phyloP scores from a whole-genome alignment of 1,139 yeast species.

The Suhomyces atakaporum region DNA sequence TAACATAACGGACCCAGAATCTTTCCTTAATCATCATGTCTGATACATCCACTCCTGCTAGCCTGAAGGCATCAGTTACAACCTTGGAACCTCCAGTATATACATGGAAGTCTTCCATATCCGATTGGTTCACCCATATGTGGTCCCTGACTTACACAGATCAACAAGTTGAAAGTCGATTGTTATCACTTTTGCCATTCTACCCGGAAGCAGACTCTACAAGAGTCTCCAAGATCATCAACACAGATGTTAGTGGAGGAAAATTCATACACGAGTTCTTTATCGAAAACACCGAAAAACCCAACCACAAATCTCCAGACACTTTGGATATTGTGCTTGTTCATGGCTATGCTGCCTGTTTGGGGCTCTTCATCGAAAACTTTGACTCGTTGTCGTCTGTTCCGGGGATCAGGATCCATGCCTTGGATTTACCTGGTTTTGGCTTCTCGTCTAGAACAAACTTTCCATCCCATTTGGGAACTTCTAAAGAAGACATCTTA shows the following conservation, averaged over 20 bases:
- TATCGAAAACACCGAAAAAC: constrained; percentile 36
- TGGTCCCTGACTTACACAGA: constrained; percentile 26
- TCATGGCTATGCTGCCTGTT: constrained; percentile 52
- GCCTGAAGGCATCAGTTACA: too few species aligned
- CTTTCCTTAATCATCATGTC: too few species aligned
- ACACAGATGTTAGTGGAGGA: constrained; percentile 36
- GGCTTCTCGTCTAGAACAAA: constrained; percentile 47
- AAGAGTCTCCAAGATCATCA: constrained; percentile 47
- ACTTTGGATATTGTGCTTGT: constrained; percentile 40
- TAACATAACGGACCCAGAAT: too few species aligned
- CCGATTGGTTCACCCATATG: constrained; percentile 43
- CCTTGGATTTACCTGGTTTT: constrained; percentile 48
- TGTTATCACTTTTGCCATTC: constrained; percentile 55
- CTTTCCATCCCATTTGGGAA: constrained; percentile 33
- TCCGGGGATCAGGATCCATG: constrained; percentile 30
- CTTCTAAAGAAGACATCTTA: constrained; percentile 31
- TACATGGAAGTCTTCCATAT: constrained; percentile 34
- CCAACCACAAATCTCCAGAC: constrained; percentile 12
- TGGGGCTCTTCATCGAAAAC: constrained; percentile 38
- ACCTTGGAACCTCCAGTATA: constrained; percentile 1
- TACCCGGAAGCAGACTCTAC: constrained; percentile 56
- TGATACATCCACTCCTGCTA: too few species aligned
- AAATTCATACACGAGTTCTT: constrained; percentile 60
- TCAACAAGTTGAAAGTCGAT: constrained; percentile 31
- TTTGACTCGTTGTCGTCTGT: neutral